Conservation (phyloP, 352 stramenopile genomes). For the Globisporangium ultimum region DNA sequence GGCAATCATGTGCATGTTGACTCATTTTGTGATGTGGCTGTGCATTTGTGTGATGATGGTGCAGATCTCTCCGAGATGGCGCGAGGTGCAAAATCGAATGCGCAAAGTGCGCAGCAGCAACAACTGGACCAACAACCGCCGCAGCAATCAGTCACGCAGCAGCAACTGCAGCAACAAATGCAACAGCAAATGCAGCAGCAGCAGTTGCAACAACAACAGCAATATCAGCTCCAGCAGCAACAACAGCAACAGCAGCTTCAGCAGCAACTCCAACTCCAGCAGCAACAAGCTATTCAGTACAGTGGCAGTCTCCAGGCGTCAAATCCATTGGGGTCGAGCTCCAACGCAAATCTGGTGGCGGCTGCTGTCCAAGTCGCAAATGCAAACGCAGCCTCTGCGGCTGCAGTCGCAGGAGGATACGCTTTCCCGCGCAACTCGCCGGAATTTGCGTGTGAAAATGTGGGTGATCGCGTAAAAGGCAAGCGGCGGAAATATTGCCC, state of each 20-base stretch:
- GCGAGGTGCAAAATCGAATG: conserved; percentile 5
- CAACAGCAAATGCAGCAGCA: conserved; percentile 22
- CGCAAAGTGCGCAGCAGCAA: conserved; percentile 10
- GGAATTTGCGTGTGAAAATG: conserved; percentile 80
- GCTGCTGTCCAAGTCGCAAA: conserved; percentile 29
- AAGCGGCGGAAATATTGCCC: conserved; percentile 83
- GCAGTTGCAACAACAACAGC: conserved; percentile 27
- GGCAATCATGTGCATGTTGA: background rate
- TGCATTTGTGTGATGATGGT: background rate
- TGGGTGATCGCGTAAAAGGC: conserved; percentile 79
- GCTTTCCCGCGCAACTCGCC: conserved; percentile 67
- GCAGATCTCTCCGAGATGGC: conserved; percentile 6
- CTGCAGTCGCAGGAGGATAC: conserved; percentile 34
- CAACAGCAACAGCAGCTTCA: conserved; percentile 30
- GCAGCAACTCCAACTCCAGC: conserved; percentile 29
- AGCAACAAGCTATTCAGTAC: conserved; percentile 39
- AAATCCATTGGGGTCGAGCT: conserved; percentile 22
- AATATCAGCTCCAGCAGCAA: conserved; percentile 25
- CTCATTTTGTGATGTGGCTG: conserved; percentile 1
- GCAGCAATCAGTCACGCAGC: conserved; percentile 7
- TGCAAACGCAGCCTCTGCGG: conserved; percentile 27
- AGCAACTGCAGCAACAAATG: conserved; percentile 16
- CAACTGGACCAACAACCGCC: conserved; percentile 2
- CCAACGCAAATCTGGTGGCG: conserved; percentile 38
- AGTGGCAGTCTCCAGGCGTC: conserved; percentile 19